These are phyloP conservation scores for Westerdykella sp. DNA, from an alignment of 2,329 filamentous ascomycete species.

Conservation along the genomic window DNA sequence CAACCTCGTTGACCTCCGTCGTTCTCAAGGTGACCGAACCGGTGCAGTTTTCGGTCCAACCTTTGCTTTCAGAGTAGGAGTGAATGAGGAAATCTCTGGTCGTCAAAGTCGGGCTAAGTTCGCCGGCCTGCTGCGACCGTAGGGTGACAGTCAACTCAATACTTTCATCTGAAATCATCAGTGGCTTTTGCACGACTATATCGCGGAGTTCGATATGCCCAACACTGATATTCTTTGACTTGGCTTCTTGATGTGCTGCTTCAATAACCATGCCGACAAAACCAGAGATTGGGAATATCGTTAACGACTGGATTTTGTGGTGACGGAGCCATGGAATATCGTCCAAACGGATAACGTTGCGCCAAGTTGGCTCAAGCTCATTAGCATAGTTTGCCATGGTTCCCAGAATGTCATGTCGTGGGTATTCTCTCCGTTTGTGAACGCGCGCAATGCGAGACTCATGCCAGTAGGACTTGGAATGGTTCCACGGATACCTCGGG, in stretches of 20 bases:
- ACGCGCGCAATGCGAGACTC: constrained; percentile 9
- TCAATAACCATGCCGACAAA: constrained; percentile 28
- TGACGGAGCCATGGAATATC: constrained; percentile 45
- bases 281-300: constrained; percentile 28
- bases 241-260: constrained; percentile 10
- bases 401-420: constrained; percentile 18
- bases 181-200: constrained; percentile 14
- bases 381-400: constrained; percentile 12
- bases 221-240: constrained; percentile 7
- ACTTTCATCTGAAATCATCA: constrained; percentile 24
- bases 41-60: constrained; percentile 54
- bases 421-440: constrained; percentile 16
- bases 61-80: constrained; percentile 47
- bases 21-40: constrained; percentile 37
- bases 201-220: constrained; percentile 15
- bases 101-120: neutral
- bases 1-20: constrained; percentile 39
- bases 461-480: constrained; percentile 21
- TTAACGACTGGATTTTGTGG: constrained; percentile 36
- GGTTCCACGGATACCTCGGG: constrained; percentile 31
- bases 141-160: constrained; percentile 28
- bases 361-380: constrained; percentile 36
- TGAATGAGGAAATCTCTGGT: constrained; percentile 45
- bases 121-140: constrained; percentile 4
- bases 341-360: constrained; percentile 40